Percentiles rank a stretch among this genome's conserved stretches.
Conservation (phyloP, 208 protist species). For the Acanthamoeba lenticulata region DNA sequence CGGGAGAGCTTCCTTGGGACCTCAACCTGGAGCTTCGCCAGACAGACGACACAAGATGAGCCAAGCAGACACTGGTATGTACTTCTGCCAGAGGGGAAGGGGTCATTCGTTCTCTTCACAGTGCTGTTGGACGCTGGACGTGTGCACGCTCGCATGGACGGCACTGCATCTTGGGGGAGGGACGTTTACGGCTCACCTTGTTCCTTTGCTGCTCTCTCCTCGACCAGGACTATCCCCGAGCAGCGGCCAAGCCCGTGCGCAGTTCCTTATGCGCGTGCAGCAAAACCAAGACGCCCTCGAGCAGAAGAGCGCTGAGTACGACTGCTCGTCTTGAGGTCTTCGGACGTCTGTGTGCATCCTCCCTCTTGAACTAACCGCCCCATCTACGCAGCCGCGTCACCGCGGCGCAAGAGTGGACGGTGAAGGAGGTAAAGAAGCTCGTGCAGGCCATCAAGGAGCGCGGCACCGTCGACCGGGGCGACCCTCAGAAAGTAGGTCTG, state of each 20-base stretch:
- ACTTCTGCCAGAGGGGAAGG: background rate
- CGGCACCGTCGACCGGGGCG: background rate
- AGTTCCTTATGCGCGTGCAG: slow-evolving; percentile 13
- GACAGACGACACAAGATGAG: no score
- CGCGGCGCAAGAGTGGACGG: background rate
- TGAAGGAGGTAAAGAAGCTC: slow-evolving; percentile 25
- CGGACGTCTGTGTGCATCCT: no score
- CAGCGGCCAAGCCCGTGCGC: background rate
- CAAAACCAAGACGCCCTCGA: slow-evolving; percentile 13
- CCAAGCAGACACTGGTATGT: no score
- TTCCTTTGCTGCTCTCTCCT: background rate
- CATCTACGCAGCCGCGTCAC: background rate
- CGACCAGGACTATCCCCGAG: background rate
- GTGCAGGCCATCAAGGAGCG: background rate
- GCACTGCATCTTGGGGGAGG: no score
- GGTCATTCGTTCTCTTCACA: no score
- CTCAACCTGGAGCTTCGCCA: no score
- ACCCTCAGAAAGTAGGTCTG: background rate
- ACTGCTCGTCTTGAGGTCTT: background rate
- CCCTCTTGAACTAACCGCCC: no score
- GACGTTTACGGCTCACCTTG: no score
- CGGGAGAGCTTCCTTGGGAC: no score
- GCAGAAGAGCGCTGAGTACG: slow-evolving; percentile 30
- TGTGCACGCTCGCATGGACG: no score
- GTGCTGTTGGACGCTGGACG: no score